Evolutionary conservation across 352 stramenopile species (phyloP).

Genomic region (Phytophthora syringae): DNA sequence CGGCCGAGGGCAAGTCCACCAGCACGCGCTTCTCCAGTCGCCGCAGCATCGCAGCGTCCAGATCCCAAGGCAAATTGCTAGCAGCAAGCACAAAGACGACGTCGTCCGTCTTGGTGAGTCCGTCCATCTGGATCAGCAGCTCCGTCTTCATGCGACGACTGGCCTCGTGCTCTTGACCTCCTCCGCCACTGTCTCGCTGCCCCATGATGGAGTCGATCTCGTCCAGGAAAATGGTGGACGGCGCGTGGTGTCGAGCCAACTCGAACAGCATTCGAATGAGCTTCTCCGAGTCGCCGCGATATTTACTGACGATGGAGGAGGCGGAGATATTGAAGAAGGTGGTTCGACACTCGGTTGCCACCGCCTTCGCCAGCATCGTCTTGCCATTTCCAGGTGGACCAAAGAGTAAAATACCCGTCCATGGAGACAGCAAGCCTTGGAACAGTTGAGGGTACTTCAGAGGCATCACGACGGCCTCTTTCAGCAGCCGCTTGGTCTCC

Average conservation of each 20-base stretch:
- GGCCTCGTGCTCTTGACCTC: slow-evolving; percentile 84
- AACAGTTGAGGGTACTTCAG: slow-evolving; percentile 96
- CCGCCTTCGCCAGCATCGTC: slow-evolving; percentile 89
- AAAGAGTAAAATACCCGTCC: slow-evolving; percentile 92
- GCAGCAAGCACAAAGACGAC: slow-evolving; percentile 85
- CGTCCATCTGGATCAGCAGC: slow-evolving; percentile 89
- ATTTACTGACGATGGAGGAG: slow-evolving; percentile 90
- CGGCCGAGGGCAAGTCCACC: slow-evolving; percentile 69
- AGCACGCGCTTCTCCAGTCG: slow-evolving; percentile 87
- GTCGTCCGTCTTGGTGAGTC: slow-evolving; percentile 77
- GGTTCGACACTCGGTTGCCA: slow-evolving; percentile 86
- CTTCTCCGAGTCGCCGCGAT: slow-evolving; percentile 86
- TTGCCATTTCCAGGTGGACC: slow-evolving; percentile 87
- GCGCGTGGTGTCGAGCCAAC: slow-evolving; percentile 78
- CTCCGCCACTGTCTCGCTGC: slow-evolving; percentile 72
- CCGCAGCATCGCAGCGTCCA: slow-evolving; percentile 82
- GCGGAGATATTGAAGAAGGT: slow-evolving; percentile 92
- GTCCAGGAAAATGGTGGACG: slow-evolving; percentile 89
- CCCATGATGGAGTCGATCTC: slow-evolving; percentile 92
- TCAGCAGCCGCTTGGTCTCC: slow-evolving; percentile 94
- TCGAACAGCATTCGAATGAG: slow-evolving; percentile 90
- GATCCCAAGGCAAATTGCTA: slow-evolving; percentile 85
- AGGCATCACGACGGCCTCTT: slow-evolving; percentile 96
- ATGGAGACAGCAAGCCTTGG: slow-evolving; percentile 88
- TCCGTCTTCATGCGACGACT: slow-evolving; percentile 90